Base-by-base conservation (phyloP, 495 filamentous ascomycete genomes). In the Penicillium pulvis region DNA sequence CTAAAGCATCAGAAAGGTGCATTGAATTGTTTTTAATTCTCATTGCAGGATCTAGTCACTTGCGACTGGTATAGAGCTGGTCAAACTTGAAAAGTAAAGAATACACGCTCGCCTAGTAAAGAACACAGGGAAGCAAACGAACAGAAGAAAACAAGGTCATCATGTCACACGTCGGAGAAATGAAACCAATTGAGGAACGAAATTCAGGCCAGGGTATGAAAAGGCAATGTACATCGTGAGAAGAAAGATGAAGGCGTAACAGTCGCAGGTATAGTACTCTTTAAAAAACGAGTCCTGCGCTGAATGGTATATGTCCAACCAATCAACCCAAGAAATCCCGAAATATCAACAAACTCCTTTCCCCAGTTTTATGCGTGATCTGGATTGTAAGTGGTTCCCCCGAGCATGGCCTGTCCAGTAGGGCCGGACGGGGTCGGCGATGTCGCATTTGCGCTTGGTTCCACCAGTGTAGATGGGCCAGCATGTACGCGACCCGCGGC, bases 301-400 rank as follows among this genome's bases (percentile, higher is more conserved):
- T 23, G 55, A 46, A 46, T 59, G 56, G 43, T 45, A 36, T 64
- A 61, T 64, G 61, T 64, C 56, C 57, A 63, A 62, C 41, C 6
- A 9, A 45, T 36, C 55, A 19, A 28, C 30, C 19, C 6, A 17
- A 55, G 30, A 28, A n/a, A 58, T 33, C 50, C 31, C 28, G 48
- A 49, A 46, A 56, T 46, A 19, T 17, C 46, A 8, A 39, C 50
- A 53, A 55, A 52, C 33, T 47, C 49, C 28, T 30, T 14, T 26
- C 20, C 11, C 35, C 9, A 20, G 10, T 73, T 39, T 73, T 75
- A 75, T 67, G 75, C 83, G 54, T 83, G 75, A 48, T 90, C 87
- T 6, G 87, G 87, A 26, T 83, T 84, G 64, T 89, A 90, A 58
- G 71, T 85, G 28, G 87, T 90, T 69, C 87, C 87, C 16, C 87